Evolutionary conservation across 2,329 filamentous ascomycete species (phyloP).

Genomic region (Aspergillus sojae): DNA sequence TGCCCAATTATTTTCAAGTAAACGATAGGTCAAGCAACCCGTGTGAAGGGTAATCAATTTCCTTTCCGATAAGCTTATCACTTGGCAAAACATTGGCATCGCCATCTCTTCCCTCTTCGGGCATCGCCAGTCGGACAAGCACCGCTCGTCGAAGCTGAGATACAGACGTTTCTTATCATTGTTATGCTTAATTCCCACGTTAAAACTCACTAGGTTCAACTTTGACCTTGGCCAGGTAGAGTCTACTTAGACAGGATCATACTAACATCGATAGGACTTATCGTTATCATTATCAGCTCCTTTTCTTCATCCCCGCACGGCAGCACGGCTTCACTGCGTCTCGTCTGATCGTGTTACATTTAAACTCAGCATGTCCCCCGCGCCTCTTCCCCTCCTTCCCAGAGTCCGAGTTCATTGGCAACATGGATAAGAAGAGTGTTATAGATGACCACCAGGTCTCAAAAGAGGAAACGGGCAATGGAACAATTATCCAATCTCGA

Average conservation of each 20-base stretch:
- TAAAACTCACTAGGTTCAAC: neutral
- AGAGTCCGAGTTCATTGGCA: neutral
- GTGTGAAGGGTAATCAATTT: neutral
- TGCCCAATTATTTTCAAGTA: neutral
- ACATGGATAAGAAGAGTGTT: slow-evolving; percentile 27
- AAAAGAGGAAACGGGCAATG: slow-evolving; percentile 18
- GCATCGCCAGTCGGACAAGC: neutral
- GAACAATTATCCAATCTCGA: slow-evolving; percentile 18
- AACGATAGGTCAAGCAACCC: neutral
- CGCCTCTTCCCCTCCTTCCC: neutral
- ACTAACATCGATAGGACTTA: neutral
- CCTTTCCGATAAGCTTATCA: slow-evolving; percentile 10
- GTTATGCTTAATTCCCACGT: slow-evolving; percentile 5
- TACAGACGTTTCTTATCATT: slow-evolving; percentile 1
- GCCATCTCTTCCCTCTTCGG: slow-evolving; percentile 10
- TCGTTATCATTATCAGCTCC: neutral
- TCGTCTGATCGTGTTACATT: neutral
- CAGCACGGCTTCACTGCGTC: neutral
- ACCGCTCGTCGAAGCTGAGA: neutral
- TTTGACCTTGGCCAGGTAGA: neutral
- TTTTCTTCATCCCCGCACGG: neutral
- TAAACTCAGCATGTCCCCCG: neutral
- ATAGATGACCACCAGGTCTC: slow-evolving; percentile 14
- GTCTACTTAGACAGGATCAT: neutral
- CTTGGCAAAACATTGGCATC: slow-evolving; percentile 9